Conservation (phyloP, 495 filamentous ascomycete genomes). For the Oleoguttula mirabilis region DNA sequence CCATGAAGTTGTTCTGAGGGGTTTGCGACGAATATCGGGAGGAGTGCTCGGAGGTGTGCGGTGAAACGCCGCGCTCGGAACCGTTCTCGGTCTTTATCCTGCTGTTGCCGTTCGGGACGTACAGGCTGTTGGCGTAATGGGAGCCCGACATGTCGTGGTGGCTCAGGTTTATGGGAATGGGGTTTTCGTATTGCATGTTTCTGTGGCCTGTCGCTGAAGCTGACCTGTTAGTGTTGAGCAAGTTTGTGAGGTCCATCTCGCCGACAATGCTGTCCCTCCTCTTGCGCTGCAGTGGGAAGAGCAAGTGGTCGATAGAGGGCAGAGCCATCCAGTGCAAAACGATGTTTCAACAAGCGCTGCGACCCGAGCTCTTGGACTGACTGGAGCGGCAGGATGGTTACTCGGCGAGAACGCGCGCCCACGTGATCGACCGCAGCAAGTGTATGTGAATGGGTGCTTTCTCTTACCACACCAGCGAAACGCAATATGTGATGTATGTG, state of each 20-base stretch:
- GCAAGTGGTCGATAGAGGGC: slow-evolving; percentile 14
- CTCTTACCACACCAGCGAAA: slow-evolving; percentile 12
- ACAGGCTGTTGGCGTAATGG: slow-evolving; percentile 24
- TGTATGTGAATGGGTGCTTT: slow-evolving; percentile 8
- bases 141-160: slow-evolving; percentile 26
- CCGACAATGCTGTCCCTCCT: slow-evolving; percentile 19
- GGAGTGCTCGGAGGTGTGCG: slow-evolving; percentile 58
- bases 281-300: slow-evolving; percentile 16
- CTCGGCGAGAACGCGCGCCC: slow-evolving; percentile 1
- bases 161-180: slow-evolving; percentile 18
- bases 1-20: slow-evolving; percentile 37
- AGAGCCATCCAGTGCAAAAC: slow-evolving; percentile 16
- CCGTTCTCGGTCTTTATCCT: slow-evolving; percentile 42
- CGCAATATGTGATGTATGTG: slow-evolving; percentile 13
- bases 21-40: slow-evolving; percentile 43
- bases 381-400: background rate
- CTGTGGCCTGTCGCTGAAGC: slow-evolving; percentile 15
- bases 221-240: slow-evolving; percentile 21
- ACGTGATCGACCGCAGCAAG: slow-evolving; percentile 6
- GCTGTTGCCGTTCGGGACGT: slow-evolving; percentile 27
- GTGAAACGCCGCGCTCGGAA: slow-evolving; percentile 56
- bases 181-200: slow-evolving; percentile 27
- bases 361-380: background rate
- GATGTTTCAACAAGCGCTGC: background rate
- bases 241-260: slow-evolving; percentile 17